Base-by-base conservation (phyloP, 164 flowering plant genomes). In the Protea cynaroides region DNA sequence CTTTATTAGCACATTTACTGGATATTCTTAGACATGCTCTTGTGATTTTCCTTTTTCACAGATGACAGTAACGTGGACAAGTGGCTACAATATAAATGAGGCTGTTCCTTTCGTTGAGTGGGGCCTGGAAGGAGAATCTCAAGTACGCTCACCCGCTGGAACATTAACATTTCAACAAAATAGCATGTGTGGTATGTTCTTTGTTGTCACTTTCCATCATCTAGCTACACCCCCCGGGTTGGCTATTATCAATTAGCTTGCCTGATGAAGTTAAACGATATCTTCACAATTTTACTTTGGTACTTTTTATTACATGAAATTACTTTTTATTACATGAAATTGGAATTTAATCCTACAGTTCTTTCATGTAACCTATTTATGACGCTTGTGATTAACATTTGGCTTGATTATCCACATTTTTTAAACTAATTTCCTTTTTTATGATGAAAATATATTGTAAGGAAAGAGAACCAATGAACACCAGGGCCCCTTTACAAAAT, bases 41-140 rank as follows among this genome's bases (percentile, higher is more conserved):
- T 29, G 4, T 5, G 46, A 40, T 40, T 12, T 40, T 10, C 2
- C 0, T 40, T 40, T 40, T 9, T 2, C 38, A 22, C 79, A 90
- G 97, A 88, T 90, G 89, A 86, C 94, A 17, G 81, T 90, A 8
- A 88, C 97, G 4, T 88, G 97, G 97, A 90, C 97, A n/a, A 90
- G 97, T 73, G 97, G 87, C 12, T 90, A 90, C 34, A 70, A 76
- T 73, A 79, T 82, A 25, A 65, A 64, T 63, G 90, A 86, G 71
- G 94, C 95, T 13, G 69, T 78, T 60, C 88, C 97, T 49, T 78
- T 88, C 55, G 88, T 88, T 21, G 81, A 84, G 59, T 88, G 89
- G 92, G 86, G 88, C 17, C 43, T 49, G 18, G 62, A 59, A 46
- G 86, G 84, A 51, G 72, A 69, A 43, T 0, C 4, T 4, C 69